Evolutionary conservation across 2,329 filamentous ascomycete genomes (phyloP).

Genomic region (Penicillium sp.): DNA sequence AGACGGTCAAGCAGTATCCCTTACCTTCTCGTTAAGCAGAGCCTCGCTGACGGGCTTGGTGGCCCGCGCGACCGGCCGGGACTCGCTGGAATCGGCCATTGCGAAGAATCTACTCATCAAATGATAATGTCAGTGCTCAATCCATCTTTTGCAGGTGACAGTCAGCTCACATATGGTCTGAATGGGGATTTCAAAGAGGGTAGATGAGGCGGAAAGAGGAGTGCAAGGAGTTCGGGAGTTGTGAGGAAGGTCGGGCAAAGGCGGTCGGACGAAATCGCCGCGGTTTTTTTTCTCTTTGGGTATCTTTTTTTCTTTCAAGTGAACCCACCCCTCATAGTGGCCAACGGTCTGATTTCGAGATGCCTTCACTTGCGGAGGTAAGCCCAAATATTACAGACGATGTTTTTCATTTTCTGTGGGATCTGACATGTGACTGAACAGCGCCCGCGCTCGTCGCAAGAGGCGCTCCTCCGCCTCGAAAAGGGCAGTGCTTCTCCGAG

Average conservation of each 20-base stretch:
- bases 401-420: conserved; percentile 2
- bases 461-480: conserved; percentile 46
- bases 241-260: conserved; percentile 32
- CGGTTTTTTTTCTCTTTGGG: conserved; percentile 30
- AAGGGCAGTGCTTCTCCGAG: conserved; percentile 41
- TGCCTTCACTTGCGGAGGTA: conserved; percentile 40
- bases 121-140: conserved; percentile 16
- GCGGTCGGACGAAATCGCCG: conserved; percentile 41
- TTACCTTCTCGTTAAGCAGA: conserved; percentile 96
- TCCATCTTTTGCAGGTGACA: neutral
- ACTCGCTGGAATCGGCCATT: conserved; percentile 58
- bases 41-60: conserved; percentile 89
- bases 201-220: conserved; percentile 16
- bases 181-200: conserved; percentile 18
- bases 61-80: conserved; percentile 61
- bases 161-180: conserved; percentile 17
- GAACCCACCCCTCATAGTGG: conserved; percentile 12
- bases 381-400: conserved; percentile 12
- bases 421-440: conserved; percentile 23
- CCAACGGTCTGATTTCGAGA: conserved; percentile 25
- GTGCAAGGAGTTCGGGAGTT: conserved; percentile 26
- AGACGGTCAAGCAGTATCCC: neutral
- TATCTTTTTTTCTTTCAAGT: conserved; percentile 21
- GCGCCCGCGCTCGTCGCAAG: conserved; percentile 42
- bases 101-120: conserved; percentile 30